These are phyloP conservation scores for Pseudocercospora eumusae DNA, from an alignment of 2,329 filamentous ascomycete species.

Conservation along the genomic window DNA sequence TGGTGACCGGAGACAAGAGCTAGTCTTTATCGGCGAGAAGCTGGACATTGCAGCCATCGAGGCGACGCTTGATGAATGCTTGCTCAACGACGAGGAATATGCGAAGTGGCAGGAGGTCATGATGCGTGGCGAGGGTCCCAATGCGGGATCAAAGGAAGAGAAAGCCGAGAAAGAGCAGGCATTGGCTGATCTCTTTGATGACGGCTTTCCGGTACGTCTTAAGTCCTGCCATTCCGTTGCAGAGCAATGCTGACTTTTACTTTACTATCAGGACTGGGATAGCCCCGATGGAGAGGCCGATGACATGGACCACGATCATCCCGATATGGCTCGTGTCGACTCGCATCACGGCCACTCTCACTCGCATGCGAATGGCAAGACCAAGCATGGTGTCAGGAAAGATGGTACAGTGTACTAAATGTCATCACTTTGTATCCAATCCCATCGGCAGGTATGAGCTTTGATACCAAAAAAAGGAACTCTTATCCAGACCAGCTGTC, in stretches of 20 bases:
- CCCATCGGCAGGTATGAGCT: neutral
- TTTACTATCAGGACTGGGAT: slow-evolving; percentile 27
- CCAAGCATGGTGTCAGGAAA: slow-evolving; percentile 29
- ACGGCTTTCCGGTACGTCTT: slow-evolving; percentile 32
- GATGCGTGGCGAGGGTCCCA: slow-evolving; percentile 25
- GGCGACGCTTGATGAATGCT: slow-evolving; percentile 59
- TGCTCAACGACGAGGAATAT: slow-evolving; percentile 62
- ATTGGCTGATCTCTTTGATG: slow-evolving; percentile 47
- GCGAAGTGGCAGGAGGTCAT: slow-evolving; percentile 43
- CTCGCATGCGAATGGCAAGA: slow-evolving; percentile 13
- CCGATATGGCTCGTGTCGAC: slow-evolving; percentile 19
- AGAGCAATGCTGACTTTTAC: slow-evolving; percentile 23
- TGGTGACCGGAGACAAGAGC: slow-evolving; percentile 70
- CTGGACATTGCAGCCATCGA: slow-evolving; percentile 58
- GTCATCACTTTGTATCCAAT: neutral
- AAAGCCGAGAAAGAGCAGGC: slow-evolving; percentile 37
- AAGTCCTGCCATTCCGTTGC: neutral
- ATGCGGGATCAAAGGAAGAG: slow-evolving; percentile 20
- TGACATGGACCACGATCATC: slow-evolving; percentile 28
- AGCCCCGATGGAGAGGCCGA: slow-evolving; percentile 22
- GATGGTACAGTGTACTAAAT: slow-evolving; percentile 28
- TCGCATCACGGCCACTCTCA: slow-evolving; percentile 24
- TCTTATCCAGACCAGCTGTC: neutral
- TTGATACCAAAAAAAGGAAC: neutral
- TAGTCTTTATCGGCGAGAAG: slow-evolving; percentile 72